Evolutionary conservation across 2,329 filamentous ascomycete genomes (phyloP).

Genomic region (Myriangium duriaei): DNA sequence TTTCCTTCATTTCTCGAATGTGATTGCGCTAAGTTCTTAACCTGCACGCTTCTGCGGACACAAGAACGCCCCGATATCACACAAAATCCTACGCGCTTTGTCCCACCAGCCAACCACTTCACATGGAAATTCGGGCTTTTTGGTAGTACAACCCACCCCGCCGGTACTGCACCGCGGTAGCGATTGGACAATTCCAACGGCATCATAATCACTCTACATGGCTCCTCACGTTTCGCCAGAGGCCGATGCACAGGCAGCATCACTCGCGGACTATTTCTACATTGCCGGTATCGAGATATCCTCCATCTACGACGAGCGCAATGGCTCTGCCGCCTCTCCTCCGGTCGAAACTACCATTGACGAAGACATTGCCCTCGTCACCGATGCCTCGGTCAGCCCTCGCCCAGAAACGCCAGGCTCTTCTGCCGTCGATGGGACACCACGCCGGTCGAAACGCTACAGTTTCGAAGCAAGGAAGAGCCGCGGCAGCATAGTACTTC

Average conservation of each 20-base stretch:
- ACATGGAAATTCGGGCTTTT: neutral
- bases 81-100: too few relatives aligned
- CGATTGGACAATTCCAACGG: too few relatives aligned
- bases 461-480: conserved; percentile 40
- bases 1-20: too few relatives aligned
- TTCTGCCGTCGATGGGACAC: conserved; percentile 25
- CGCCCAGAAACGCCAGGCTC: conserved; percentile 34
- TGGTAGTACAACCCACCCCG: neutral
- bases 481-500: conserved; percentile 35
- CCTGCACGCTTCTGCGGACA: too few relatives aligned
- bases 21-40: too few relatives aligned
- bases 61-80: too few relatives aligned
- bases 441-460: conserved; percentile 27
- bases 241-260: conserved; percentile 26
- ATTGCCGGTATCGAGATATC: conserved; percentile 43
- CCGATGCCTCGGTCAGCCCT: conserved; percentile 63
- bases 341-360: conserved; percentile 40
- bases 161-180: neutral
- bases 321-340: conserved; percentile 11
- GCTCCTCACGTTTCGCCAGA: neutral
- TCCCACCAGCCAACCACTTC: too few relatives aligned
- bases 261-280: conserved; percentile 56
- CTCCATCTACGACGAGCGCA: conserved; percentile 37
- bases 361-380: conserved; percentile 74
- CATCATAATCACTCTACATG: neutral